Percentiles rank a stretch among this genome's conserved stretches.
Conservation (phyloP, 2,329 filamentous ascomycete genomes). For the Penicillium sp. region DNA sequence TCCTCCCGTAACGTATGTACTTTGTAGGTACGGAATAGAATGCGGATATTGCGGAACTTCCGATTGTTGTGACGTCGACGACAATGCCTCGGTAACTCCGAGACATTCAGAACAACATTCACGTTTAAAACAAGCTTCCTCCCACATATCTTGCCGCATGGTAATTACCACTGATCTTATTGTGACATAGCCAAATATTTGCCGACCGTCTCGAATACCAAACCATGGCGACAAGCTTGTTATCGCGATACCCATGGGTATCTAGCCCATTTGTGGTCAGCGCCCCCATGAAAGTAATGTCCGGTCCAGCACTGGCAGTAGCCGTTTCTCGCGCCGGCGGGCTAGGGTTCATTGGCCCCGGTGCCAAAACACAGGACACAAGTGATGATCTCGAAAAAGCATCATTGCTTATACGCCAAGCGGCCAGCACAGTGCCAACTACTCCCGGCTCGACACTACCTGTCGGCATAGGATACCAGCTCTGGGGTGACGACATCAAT, state of each 20-base stretch:
- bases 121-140: not conserved
- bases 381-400: slow-evolving; percentile 36
- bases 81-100: not conserved
- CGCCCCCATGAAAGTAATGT: slow-evolving; percentile 71
- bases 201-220: not conserved
- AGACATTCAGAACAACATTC: not conserved
- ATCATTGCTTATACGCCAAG: slow-evolving; percentile 23
- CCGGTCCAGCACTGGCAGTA: slow-evolving; percentile 57
- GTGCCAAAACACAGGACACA: slow-evolving; percentile 45
- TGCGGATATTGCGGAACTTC: not conserved
- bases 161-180: not conserved
- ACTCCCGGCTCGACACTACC: slow-evolving; percentile 30
- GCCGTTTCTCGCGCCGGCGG: slow-evolving; percentile 60
- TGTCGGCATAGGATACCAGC: slow-evolving; percentile 45
- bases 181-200: not conserved
- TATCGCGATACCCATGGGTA: slow-evolving; percentile 58
- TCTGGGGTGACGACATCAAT: slow-evolving; percentile 42
- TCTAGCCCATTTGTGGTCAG: slow-evolving; percentile 59
- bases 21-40: not conserved
- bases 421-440: slow-evolving; percentile 5
- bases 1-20: not conserved
- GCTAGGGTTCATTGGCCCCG: slow-evolving; percentile 58
- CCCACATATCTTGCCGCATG: no score
- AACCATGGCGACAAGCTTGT: slow-evolving; percentile 19
- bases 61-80: slow-evolving; percentile 1